Evolutionary conservation across 106 monocot species (phyloP), one percentile per base, ranked within the genome.

Genomic region (Cymbidium sinense): DNA sequence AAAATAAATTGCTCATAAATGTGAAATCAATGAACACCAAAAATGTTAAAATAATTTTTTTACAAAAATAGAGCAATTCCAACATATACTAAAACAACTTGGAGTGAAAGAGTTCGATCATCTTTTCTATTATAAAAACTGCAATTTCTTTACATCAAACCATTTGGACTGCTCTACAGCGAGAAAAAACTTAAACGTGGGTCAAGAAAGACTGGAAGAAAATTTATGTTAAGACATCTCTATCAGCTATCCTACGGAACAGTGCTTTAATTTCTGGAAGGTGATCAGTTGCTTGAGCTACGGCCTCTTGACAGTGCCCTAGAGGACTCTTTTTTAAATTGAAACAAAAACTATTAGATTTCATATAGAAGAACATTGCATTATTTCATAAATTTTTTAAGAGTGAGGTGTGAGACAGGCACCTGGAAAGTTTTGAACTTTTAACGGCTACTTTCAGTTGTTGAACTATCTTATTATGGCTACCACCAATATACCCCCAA

Each of bases 111-210:
- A n/a, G 58, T 58, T 4, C 3, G 33, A 67, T 67, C 6, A 67
- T 33, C 15, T 67, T 29, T 31, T 33, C 67, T 15, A 33, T 67
- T 13, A 67, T 29, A 13, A 33, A 34, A 62, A 62, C 17, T 67
- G 29, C 67, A 67, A 67, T 33, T 67, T 33, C 67, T 67, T 67
- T 67, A 17, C 67, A 67, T 67, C 30, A 67, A 58, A 58, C n/a
- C 58, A 58, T 67, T 29, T 31, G 29, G 31, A 67, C 33, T 67
- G 31, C 29, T 67, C 31, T 67, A 67, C 20, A 58, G 58, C n/a
- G 33, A 67, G 31, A 67, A 33, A 33, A 17, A 67, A 33, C 67
- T 31, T 33, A 17, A 29, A 33, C 31, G 15, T 29, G 31, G 33
- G 67, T 15, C 1, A 67, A 13, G 67, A 29, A 67, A 67, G 1